Evolutionary conservation across 2,329 filamentous ascomycete genomes (phyloP), one percentile per base, ranked within the genome.

Genomic region (Mycogone perniciosa): DNA sequence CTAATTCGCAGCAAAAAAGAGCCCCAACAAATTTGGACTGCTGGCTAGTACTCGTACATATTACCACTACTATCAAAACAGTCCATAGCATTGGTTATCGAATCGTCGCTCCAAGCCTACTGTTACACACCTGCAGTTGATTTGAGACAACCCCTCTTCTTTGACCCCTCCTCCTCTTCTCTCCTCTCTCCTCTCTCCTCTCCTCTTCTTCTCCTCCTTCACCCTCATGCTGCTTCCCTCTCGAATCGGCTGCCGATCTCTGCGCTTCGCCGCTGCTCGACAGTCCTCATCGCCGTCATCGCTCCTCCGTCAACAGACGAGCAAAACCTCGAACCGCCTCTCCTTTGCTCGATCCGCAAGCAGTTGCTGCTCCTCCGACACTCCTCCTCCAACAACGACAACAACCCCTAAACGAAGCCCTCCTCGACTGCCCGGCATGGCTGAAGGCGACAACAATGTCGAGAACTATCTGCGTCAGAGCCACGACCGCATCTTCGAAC

Each of bases 401-500:
- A 11, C 9, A 6, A 9, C n/a, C 33, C 45, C 34, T n/a, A 38
- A 42, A 41, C 46, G 26, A 35, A 46, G 43, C 41, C 42, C 30
- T 26, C 42, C 44, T 39, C 46, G 37, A 20, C 48, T 51, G 43
- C 48, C 48, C 31, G 48, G 48, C 48, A 51, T 51, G 48, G 2
- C 43, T 46, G 48, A 51, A 48, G 20, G 39, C 45, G 48, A 54
- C n/a, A 29, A 50, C 46, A 73, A 78, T 52, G 72, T 79, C 56
- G 66, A 68, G 56, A 66, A 68, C 55, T 85, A 85, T 64, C 77
- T 85, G 54, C 69, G 78, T 68, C 72, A 84, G 70, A 76, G 74
- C 60, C 84, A 88, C 67, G 80, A 85, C 61, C 75, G 76, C 53
- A 77, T 88, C 61, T 88, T 88, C 60, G 79, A 85, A 58, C 79